Conservation (phyloP, 257 asterid genomes). For the Nicotiana obtusifolia region DNA sequence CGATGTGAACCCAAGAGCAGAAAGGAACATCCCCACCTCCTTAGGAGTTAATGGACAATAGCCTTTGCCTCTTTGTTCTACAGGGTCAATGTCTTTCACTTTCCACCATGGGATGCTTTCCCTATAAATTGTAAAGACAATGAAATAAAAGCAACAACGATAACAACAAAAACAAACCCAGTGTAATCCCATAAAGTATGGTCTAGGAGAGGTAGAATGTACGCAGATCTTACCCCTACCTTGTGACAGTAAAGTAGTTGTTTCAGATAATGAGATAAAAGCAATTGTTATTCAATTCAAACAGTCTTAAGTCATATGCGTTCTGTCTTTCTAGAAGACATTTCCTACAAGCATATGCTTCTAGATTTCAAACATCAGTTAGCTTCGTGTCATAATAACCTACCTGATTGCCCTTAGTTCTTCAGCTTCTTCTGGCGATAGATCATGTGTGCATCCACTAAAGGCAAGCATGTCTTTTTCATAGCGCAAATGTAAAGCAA, state of each 20-base stretch:
- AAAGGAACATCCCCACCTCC: slow-evolving; percentile 77
- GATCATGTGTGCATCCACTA: slow-evolving; percentile 90
- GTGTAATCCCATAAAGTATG: too few species aligned
- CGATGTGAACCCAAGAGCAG: slow-evolving; percentile 73
- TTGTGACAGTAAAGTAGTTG: too few species aligned
- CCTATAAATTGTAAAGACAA: slow-evolving; percentile 28
- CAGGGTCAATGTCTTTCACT: slow-evolving; percentile 83
- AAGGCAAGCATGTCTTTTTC: slow-evolving; percentile 98
- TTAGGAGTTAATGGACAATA: slow-evolving; percentile 79
- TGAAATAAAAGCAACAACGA: background rate
- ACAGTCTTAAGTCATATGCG: background rate
- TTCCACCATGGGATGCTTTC: slow-evolving; percentile 92
- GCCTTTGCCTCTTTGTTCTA: slow-evolving; percentile 78
- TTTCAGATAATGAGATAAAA: background rate
- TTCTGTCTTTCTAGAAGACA: background rate
- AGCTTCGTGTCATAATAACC: background rate
- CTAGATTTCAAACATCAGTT: background rate
- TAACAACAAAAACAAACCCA: too few species aligned
- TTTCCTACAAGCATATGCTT: background rate
- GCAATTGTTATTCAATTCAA: background rate
- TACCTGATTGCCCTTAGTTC: slow-evolving; percentile 82
- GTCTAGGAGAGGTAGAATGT: too few species aligned
- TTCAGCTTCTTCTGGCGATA: slow-evolving; percentile 73
- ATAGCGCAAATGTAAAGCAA: slow-evolving; percentile 86
- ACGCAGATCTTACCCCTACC: too few species aligned